A percentile compares a stretch with the other conserved stretches of the same genome.
phyloP scores from a whole-genome alignment of 352 stramenopile species.

The Pythium apleroticum region DNA sequence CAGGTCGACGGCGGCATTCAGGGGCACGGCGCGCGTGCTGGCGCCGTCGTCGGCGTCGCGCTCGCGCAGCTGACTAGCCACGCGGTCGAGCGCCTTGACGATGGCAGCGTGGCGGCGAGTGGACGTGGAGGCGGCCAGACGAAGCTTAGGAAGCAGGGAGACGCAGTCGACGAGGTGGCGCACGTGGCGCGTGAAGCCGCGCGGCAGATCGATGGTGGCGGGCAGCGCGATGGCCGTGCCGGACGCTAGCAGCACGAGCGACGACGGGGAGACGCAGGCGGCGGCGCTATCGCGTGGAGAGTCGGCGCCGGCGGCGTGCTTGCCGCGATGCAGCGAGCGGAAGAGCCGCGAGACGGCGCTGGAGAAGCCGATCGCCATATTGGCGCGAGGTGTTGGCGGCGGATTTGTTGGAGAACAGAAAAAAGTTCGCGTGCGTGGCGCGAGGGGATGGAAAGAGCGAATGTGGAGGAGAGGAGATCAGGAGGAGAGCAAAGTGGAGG shows the following conservation, averaged over 20 bases:
- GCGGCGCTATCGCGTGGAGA: not conserved
- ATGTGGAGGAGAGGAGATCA: not conserved
- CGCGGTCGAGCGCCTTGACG: slow-evolving; percentile 28
- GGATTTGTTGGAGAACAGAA: not conserved
- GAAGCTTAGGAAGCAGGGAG: slow-evolving; percentile 16
- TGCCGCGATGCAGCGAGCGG: slow-evolving; percentile 20
- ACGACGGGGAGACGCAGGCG: not conserved
- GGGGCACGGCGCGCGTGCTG: slow-evolving; percentile 26
- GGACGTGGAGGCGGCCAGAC: slow-evolving; percentile 7
- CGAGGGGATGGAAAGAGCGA: not conserved
- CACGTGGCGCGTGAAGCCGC: slow-evolving; percentile 26
- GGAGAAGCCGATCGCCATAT: slow-evolving; percentile 22
- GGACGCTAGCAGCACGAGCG: slow-evolving; percentile 8
- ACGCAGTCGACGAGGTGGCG: slow-evolving; percentile 30
- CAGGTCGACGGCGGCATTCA: slow-evolving; percentile 39
- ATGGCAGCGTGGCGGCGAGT: slow-evolving; percentile 25
- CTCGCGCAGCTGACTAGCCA: slow-evolving; percentile 17
- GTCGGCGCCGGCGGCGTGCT: slow-evolving; percentile 4
- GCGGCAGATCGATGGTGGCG: slow-evolving; percentile 16
- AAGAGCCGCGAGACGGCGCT: slow-evolving; percentile 24
- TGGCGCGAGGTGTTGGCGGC: not conserved
- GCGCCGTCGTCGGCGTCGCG: slow-evolving; percentile 13
- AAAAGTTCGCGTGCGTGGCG: not conserved
- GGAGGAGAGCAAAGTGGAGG: not conserved
- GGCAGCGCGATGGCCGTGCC: slow-evolving; percentile 5